Conservation (phyloP, 352 stramenopile species). For the Phytophthora aleatoria region DNA sequence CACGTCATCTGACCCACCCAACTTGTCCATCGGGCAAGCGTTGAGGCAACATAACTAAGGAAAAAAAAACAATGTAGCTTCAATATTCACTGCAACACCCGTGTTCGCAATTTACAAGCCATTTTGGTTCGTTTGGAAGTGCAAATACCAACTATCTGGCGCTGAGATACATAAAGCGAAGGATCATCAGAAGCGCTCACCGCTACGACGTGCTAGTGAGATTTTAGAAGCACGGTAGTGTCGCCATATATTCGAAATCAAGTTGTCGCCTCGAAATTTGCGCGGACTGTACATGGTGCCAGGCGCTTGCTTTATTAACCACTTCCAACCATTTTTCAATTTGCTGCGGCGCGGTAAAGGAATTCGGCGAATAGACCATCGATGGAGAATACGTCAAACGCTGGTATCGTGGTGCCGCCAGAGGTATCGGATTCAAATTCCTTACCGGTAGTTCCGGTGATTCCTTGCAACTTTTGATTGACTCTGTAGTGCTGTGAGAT, state of each 20-base stretch:
- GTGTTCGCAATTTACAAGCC: not conserved
- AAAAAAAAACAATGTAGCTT: slow-evolving; percentile 27
- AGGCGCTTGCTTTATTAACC: slow-evolving; percentile 1
- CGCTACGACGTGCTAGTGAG: not conserved
- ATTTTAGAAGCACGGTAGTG: not conserved
- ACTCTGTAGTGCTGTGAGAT: not conserved
- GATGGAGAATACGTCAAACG: slow-evolving; percentile 8
- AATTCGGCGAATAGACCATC: slow-evolving; percentile 12
- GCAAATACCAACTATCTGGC: slow-evolving; percentile 1
- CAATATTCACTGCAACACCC: slow-evolving; percentile 20
- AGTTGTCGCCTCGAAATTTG: slow-evolving; percentile 9
- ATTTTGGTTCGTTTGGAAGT: slow-evolving; percentile 2
- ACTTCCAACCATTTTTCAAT: slow-evolving; percentile 15
- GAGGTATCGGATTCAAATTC: not conserved
- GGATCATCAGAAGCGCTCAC: not conserved
- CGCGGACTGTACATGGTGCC: slow-evolving; percentile 14
- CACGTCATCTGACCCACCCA: not conserved
- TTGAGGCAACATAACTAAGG: slow-evolving; percentile 11
- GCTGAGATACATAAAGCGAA: not conserved
- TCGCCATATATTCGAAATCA: slow-evolving; percentile 26
- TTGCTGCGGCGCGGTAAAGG: not conserved
- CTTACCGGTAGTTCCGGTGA: too few species aligned
- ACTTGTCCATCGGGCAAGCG: slow-evolving; percentile 19
- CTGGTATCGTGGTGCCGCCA: not conserved
- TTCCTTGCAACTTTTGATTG: not conserved